phyloP scores from a whole-genome alignment of 108 stramenopile species.

The Pseudonitzschia multistriata region DNA sequence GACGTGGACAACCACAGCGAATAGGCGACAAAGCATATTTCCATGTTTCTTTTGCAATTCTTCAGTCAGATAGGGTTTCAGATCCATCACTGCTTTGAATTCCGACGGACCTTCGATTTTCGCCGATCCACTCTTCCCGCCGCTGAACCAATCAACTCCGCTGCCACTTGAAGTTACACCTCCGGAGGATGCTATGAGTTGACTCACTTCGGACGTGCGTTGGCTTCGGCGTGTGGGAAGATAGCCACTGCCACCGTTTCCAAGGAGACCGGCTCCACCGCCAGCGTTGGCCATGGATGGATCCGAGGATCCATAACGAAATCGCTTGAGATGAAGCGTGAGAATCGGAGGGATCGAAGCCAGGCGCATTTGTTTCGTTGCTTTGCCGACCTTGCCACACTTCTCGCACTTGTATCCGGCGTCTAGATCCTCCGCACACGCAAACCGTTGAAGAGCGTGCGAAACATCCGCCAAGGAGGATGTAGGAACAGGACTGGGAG shows the following conservation, averaged over 20 bases:
- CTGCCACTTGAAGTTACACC: conserved; percentile 10
- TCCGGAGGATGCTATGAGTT: conserved; percentile 29
- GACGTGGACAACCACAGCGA: conserved; percentile 86
- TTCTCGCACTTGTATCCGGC: conserved; percentile 87
- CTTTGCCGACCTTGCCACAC: conserved; percentile 78
- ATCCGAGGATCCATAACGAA: conserved; percentile 66
- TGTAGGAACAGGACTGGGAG: conserved; percentile 22
- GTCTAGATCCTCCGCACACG: conserved; percentile 70
- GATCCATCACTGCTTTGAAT: conserved; percentile 65
- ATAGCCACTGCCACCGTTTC: conserved; percentile 6
- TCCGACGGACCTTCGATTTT: conserved; percentile 88
- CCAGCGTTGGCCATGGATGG: conserved; percentile 9
- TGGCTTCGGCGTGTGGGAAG: conserved; percentile 26
- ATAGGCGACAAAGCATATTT: conserved; percentile 79
- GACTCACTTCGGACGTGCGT: conserved; percentile 50
- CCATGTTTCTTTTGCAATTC: conserved; percentile 59
- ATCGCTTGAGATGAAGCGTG: conserved; percentile 85
- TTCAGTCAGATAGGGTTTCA: conserved; percentile 71
- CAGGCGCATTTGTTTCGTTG: conserved; percentile 80
- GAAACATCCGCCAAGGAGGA: conserved; percentile 53
- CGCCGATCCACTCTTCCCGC: conserved; percentile 76
- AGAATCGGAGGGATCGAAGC: conserved; percentile 84
- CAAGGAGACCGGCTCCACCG: conserved; percentile 4
- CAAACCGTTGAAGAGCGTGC: conserved; percentile 74
- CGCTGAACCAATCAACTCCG: conserved; percentile 16